These are phyloP conservation scores for Nitzschia palea DNA, from an alignment of 108 stramenopile genomes.

Conservation along the genomic window DNA sequence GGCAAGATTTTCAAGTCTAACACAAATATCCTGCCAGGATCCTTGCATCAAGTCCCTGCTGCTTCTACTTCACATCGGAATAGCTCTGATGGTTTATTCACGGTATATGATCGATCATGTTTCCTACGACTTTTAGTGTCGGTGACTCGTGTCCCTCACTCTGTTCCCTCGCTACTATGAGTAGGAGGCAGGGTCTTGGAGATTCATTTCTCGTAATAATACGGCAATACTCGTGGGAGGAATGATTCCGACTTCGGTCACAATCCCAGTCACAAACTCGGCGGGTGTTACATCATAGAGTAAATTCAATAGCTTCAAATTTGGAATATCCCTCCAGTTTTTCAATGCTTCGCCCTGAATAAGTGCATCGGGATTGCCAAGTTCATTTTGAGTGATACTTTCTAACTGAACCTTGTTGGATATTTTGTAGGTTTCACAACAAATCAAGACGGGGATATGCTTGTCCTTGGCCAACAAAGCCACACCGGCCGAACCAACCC, in stretches of 20 bases:
- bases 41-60: no score
- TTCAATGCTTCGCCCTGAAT: constrained; percentile 19
- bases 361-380: constrained; percentile 89
- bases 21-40: no score
- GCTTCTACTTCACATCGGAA: no score
- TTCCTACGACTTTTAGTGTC: no score
- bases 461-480: constrained; percentile 87
- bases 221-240: constrained; percentile 97
- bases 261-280: constrained; percentile 93
- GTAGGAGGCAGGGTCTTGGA: constrained; percentile 44
- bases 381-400: constrained; percentile 93
- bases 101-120: no score
- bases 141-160: no score
- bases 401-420: constrained; percentile 96
- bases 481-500: constrained; percentile 94
- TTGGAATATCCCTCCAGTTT: constrained; percentile 24
- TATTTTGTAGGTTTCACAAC: constrained; percentile 99
- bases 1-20: no score
- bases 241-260: constrained; percentile 97
- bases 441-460: constrained; percentile 94
- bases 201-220: constrained; percentile 92
- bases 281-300: constrained; percentile 96
- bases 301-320: constrained; percentile 83
- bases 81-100: no score
- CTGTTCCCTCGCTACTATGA: no score